These are phyloP conservation scores for Gillenia trifoliata DNA, from an alignment of 306 rosid genomes.

Conservation along the genomic window DNA sequence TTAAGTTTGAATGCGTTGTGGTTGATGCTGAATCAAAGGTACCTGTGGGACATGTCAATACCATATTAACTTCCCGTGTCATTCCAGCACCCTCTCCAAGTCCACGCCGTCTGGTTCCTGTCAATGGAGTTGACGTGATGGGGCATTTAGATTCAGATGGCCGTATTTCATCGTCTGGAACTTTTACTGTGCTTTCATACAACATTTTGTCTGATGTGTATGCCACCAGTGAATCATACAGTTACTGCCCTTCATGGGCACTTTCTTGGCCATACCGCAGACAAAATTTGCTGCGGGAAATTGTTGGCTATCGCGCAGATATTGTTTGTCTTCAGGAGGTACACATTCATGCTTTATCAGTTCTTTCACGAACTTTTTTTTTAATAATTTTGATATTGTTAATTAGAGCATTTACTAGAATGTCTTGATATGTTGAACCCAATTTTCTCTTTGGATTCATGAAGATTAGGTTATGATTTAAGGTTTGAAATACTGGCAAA, in stretches of 20 bases:
- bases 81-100: slow-evolving; percentile 94
- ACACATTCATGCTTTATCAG: slow-evolving; percentile 15
- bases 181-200: slow-evolving; percentile 90
- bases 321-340: slow-evolving; percentile 99
- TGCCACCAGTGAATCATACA: slow-evolving; percentile 72
- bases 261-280: slow-evolving; percentile 99
- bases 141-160: slow-evolving; percentile 79
- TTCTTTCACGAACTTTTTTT: slow-evolving; percentile 11
- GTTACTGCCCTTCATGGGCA: slow-evolving; percentile 98
- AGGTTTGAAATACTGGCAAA: background rate
- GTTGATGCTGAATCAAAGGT: slow-evolving; percentile 70
- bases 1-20: slow-evolving; percentile 88
- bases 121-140: slow-evolving; percentile 60
- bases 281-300: slow-evolving; percentile 91
- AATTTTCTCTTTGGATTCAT: background rate
- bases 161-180: slow-evolving; percentile 60
- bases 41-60: slow-evolving; percentile 57
- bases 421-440: background rate
- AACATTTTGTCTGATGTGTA: slow-evolving; percentile 80
- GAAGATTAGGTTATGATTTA: background rate
- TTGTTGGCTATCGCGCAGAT: slow-evolving; percentile 90
- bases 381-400: slow-evolving; percentile 6
- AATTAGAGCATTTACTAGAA: background rate
- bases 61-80: slow-evolving; percentile 78
- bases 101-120: slow-evolving; percentile 67